Percentiles rank a stretch among this genome's conserved stretches.
These are phyloP conservation scores for Geotrichum macrosporum DNA, from an alignment of 1,139 yeast genomes.

Conservation along the genomic window DNA sequence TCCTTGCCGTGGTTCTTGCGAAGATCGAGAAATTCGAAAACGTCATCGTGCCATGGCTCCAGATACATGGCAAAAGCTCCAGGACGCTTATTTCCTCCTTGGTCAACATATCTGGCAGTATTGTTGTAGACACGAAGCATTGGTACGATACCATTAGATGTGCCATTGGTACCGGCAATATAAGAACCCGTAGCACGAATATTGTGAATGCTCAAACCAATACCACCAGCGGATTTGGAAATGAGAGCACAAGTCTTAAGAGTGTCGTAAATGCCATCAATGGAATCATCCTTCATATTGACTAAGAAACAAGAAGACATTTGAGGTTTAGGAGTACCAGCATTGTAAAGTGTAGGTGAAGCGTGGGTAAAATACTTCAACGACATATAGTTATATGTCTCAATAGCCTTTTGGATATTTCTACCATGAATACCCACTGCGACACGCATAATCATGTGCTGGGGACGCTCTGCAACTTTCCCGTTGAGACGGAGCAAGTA, in stretches of 20 bases:
- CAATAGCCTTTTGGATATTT: slow-evolving; percentile 65
- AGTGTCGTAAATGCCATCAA: slow-evolving; percentile 85
- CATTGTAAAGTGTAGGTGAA: slow-evolving; percentile 83
- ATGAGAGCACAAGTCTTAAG: slow-evolving; percentile 81
- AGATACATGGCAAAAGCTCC: slow-evolving; percentile 87
- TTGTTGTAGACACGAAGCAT: slow-evolving; percentile 88
- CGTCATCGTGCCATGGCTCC: slow-evolving; percentile 91
- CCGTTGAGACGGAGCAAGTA: slow-evolving; percentile 68
- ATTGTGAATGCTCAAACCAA: slow-evolving; percentile 79
- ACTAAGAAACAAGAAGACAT: slow-evolving; percentile 87
- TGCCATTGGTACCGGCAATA: slow-evolving; percentile 86
- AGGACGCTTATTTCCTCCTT: slow-evolving; percentile 92
- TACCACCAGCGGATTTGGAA: slow-evolving; percentile 88
- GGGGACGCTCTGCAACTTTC: slow-evolving; percentile 83
- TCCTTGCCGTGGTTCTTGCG: slow-evolving; percentile 91
- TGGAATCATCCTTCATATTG: slow-evolving; percentile 86
- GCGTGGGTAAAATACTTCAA: slow-evolving; percentile 82
- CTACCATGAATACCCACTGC: slow-evolving; percentile 82
- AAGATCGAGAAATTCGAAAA: slow-evolving; percentile 75
- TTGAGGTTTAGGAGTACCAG: slow-evolving; percentile 83
- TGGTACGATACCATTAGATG: slow-evolving; percentile 83
- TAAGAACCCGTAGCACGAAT: slow-evolving; percentile 82
- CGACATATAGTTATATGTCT: slow-evolving; percentile 82
- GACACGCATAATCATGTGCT: slow-evolving; percentile 84
- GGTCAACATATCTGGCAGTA: slow-evolving; percentile 89